Percentiles rank a stretch among this genome's conserved stretches.
phyloP scores from a whole-genome alignment of 1,139 yeast genomes.

The Candida tetrigidarum region DNA sequence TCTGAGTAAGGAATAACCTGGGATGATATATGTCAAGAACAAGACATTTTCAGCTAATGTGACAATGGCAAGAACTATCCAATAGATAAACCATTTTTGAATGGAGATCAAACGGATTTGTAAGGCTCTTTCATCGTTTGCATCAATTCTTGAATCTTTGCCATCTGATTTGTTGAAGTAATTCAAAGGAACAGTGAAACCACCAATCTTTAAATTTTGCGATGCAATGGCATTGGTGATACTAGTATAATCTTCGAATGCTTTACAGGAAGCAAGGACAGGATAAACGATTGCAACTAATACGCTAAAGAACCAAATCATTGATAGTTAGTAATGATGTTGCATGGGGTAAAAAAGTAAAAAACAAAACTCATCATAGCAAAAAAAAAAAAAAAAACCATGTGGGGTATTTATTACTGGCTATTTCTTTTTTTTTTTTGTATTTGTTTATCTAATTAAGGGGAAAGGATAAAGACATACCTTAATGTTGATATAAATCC shows the following conservation, averaged over 20 bases:
- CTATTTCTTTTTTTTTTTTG: no score
- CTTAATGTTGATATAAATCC: slow-evolving; percentile 22
- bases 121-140: slow-evolving; percentile 23
- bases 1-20: slow-evolving; percentile 49
- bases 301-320: no score
- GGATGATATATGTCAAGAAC: slow-evolving; percentile 42
- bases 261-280: slow-evolving; percentile 53
- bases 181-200: slow-evolving; percentile 39
- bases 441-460: not conserved
- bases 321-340: no score
- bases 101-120: slow-evolving; percentile 39
- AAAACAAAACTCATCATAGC: not conserved
- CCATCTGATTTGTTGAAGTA: slow-evolving; percentile 9
- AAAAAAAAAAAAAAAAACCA: not conserved
- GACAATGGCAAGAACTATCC: slow-evolving; percentile 52
- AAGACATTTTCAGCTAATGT: slow-evolving; percentile 36
- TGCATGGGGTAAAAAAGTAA: not conserved
- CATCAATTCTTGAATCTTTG: slow-evolving; percentile 8
- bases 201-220: slow-evolving; percentile 33
- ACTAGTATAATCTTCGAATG: slow-evolving; percentile 47
- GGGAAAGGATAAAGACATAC: slow-evolving; percentile 18
- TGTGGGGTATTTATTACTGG: not conserved
- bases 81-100: slow-evolving; percentile 62
- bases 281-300: slow-evolving; percentile 55
- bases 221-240: slow-evolving; percentile 28